Conservation (phyloP, 108 stramenopile species). For the Cyclotella atomus region DNA sequence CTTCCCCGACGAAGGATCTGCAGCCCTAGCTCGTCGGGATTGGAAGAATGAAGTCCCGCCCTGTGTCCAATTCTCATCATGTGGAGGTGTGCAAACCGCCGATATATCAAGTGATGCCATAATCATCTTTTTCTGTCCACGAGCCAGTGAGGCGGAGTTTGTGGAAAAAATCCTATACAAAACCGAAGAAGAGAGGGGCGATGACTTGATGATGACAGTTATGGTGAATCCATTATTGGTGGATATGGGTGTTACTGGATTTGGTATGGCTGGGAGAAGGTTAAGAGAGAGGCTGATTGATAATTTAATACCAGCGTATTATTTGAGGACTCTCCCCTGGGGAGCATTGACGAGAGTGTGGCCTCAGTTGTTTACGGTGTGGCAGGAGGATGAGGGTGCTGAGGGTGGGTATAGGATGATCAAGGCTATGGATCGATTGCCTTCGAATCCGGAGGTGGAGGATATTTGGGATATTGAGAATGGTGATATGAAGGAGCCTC, state of each 20-base stretch:
- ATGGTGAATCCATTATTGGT: conserved; percentile 93
- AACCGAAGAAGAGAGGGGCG: conserved; percentile 49
- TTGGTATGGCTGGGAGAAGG: conserved; percentile 92
- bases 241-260: conserved; percentile 96
- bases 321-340: conserved; percentile 88
- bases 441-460: conserved; percentile 86
- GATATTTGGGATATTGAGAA: conserved; percentile 86
- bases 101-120: conserved; percentile 62
- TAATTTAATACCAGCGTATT: conserved; percentile 72
- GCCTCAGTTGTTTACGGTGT: conserved; percentile 78
- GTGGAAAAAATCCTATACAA: conserved; percentile 65
- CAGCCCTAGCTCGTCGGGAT: conserved; percentile 88
- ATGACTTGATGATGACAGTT: conserved; percentile 64
- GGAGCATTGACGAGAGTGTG: conserved; percentile 84
- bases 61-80: conserved; percentile 74
- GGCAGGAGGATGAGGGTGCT: conserved; percentile 89
- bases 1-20: conserved; percentile 94
- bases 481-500: conserved; percentile 45
- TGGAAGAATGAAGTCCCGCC: conserved; percentile 78
- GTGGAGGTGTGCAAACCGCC: conserved; percentile 68
- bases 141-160: conserved; percentile 74
- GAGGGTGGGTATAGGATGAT: conserved; percentile 86
- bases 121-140: conserved; percentile 83
- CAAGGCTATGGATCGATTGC: conserved; percentile 62
- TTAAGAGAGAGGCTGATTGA: conserved; percentile 88